Evolutionary conservation across 2,329 filamentous ascomycete genomes (phyloP), one percentile per base, ranked within the genome.

Genomic region (Aureobasidium sp.): DNA sequence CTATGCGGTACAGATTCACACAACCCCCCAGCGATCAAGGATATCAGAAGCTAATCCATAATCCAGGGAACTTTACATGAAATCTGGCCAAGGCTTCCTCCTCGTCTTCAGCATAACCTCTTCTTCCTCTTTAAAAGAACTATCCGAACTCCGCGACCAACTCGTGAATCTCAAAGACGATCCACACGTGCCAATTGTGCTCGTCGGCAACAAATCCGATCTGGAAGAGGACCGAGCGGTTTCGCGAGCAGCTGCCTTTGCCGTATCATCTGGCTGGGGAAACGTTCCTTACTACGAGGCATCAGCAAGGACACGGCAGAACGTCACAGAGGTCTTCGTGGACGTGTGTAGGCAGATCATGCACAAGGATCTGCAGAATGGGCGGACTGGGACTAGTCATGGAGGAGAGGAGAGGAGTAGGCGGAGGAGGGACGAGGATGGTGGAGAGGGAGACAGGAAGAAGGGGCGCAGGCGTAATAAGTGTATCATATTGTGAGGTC

Each of bases 31-130:
- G n/a, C 7, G 5, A 3, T 37, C 34, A 2, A 13, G 27, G 17
- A 12, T 15, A 17, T 2, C 29, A n/a, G 5, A 3, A 47, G 1
- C 51, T 39, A 17, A 48, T 36, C 20, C 13, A 29, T 3, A n/a
- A 5, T 23, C 44, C 51, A 83, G 89, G 71, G 90, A 94, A 72
- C 80, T 93, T 50, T 94, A 96, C 79, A 95, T 96, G 90, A 94
- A 94, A 73, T 90, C 91, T 42, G 91, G 91, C 61, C 90, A 96
- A 76, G 91, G 91, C 0, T 96, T 96, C 73, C 83, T 96, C 61
- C 82, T 96, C 41, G 91, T 96, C 63, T 96, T 96, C 77, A 93
- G 89, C 76, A 96, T 96, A 71, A 93, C 90, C 20, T 94, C 90
- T 65, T 80, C 83, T 64, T 89, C 89, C 37, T 95, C 90, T n/a